Evolutionary conservation across 116 monocot genomes (phyloP).

Genomic region (Thalassia testudinum): DNA sequence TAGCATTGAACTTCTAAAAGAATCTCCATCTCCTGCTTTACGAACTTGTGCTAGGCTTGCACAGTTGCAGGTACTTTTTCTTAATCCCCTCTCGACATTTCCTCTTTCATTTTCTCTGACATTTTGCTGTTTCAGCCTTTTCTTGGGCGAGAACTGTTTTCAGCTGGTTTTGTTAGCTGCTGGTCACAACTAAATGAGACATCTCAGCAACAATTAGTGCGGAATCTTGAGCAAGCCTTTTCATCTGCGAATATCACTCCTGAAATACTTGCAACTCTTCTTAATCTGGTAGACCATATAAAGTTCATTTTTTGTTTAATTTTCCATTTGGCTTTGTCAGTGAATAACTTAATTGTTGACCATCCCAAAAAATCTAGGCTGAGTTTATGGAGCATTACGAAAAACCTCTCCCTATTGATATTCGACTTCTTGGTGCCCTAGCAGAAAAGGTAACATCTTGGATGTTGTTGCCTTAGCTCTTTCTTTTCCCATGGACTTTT

Average conservation of each 20-base stretch:
- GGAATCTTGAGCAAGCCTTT: slow-evolving; percentile 92
- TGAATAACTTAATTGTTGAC: neutral
- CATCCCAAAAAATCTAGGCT: slow-evolving; percentile 27
- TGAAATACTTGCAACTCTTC: slow-evolving; percentile 88
- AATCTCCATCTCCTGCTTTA: slow-evolving; percentile 94
- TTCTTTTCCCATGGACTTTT: too few relatives aligned
- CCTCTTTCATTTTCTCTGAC: neutral
- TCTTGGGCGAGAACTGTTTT: slow-evolving; percentile 95
- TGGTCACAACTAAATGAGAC: slow-evolving; percentile 95
- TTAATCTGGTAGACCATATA: slow-evolving; percentile 56
- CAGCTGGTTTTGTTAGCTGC: slow-evolving; percentile 98
- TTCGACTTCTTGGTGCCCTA: slow-evolving; percentile 91
- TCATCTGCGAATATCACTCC: slow-evolving; percentile 97
- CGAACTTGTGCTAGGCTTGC: slow-evolving; percentile 94
- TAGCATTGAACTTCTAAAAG: slow-evolving; percentile 94
- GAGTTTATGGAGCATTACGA: slow-evolving; percentile 99
- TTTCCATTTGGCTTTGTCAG: neutral
- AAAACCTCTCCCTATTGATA: slow-evolving; percentile 98
- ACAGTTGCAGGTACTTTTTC: slow-evolving; percentile 66
- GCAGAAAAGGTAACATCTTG: slow-evolving; percentile 72
- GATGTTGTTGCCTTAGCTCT: neutral
- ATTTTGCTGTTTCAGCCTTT: slow-evolving; percentile 54
- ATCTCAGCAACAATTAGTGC: slow-evolving; percentile 82
- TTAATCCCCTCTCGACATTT: slow-evolving; percentile 1
- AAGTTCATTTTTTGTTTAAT: neutral